Base-by-base conservation (phyloP, 192 early-diverging fungal species). In the Phycomyces nitens region DNA sequence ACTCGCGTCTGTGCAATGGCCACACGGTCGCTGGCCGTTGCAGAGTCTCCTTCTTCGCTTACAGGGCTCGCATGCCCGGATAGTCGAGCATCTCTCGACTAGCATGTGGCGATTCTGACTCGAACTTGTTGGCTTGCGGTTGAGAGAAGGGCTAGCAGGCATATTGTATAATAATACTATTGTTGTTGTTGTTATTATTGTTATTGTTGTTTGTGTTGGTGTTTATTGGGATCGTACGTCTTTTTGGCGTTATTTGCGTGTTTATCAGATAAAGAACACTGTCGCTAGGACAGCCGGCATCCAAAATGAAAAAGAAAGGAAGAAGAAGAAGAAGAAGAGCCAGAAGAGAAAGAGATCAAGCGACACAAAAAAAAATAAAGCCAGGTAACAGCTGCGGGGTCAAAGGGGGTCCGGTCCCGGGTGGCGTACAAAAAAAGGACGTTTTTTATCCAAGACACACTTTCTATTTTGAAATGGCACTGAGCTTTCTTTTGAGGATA, bases 11-110 rank as follows among this genome's bases (percentile, higher is more conserved):
- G 58, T 65, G 47, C 70, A 72, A 24, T 66, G 62, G n/a, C 53
- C 43, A 57, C 70, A 72, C 24, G 70, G 70, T 18, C 60, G 64
- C 18, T 65, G 70, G 12, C 65, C 66, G 26, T 73, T 73, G 41
- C 71, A 73, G 20, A 64, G 22, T 50, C 62, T 52, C 47, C 65
- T 63, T 16, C 65, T 53, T 43, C 71, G 40, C 55, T 51, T 51
- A 50, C 71, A 73, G 18, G 60, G 65, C 39, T 73, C 71, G 53
- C 71, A 73, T 8, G 65, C 49, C 27, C 66, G 60, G 27, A 51
- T 53, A 9, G 56, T 59, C 38, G 64, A 66, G 44, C 56, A 64
- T 54, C 71, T 49, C 20, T 65, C 65, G 16, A 61, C 59, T 3
- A 60, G 42, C 24, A 47, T 27, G 52, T 67, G 27, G 21, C 56